Evolutionary conservation across 1,139 yeast species (phyloP).

Genomic region (Torulaspora globosa): DNA sequence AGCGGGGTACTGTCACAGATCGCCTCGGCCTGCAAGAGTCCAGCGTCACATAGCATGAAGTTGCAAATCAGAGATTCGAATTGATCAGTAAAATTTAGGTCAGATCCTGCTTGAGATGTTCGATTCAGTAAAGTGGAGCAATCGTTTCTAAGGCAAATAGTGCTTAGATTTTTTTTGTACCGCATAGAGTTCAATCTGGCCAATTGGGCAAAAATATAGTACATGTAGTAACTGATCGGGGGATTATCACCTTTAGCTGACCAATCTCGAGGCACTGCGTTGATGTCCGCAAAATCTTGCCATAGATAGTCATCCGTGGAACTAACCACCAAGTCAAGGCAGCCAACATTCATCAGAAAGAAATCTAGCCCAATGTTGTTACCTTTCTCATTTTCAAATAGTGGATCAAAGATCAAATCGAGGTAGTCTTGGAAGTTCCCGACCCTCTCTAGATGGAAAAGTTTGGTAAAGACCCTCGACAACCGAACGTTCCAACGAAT

Average conservation of each 20-base stretch:
- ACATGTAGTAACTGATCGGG: constrained; percentile 34
- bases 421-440: constrained; percentile 28
- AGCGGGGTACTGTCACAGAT: constrained; percentile 28
- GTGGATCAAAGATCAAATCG: constrained; percentile 29
- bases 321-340: constrained; percentile 29
- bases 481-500: constrained; percentile 35
- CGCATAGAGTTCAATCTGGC: constrained; percentile 21
- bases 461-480: constrained; percentile 26
- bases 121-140: constrained; percentile 27
- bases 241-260: constrained; percentile 32
- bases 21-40: constrained; percentile 30
- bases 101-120: constrained; percentile 30
- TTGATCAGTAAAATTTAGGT: constrained; percentile 26
- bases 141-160: constrained; percentile 26
- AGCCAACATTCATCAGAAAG: constrained; percentile 25
- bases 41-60: constrained; percentile 30
- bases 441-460: constrained; percentile 19
- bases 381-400: constrained; percentile 14
- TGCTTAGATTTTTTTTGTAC: constrained; percentile 17
- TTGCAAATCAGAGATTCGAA: constrained; percentile 30
- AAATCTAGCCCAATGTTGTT: constrained; percentile 23
- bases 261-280: constrained; percentile 27
- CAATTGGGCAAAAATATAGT: constrained; percentile 23
- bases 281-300: constrained; percentile 25
- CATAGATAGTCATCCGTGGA: constrained; percentile 31